Percentiles rank a stretch among this genome's conserved stretches.
These are phyloP conservation scores for Cladosporium sp. DNA, from an alignment of 2,329 filamentous ascomycete genomes.

Conservation along the genomic window DNA sequence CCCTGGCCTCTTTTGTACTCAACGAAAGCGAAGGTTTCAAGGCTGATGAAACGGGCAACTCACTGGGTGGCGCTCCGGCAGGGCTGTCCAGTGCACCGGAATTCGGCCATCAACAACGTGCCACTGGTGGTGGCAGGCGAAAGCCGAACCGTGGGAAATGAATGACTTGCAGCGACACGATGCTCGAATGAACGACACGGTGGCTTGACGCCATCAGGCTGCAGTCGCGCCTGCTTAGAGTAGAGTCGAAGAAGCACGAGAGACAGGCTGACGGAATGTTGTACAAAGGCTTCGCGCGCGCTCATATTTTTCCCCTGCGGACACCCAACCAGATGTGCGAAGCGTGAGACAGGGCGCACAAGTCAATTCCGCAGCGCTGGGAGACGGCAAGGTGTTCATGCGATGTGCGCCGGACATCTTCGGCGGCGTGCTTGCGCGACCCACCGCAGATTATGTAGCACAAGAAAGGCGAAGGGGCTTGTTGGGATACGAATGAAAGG, in stretches of 20 bases:
- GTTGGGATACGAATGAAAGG: slow-evolving; percentile 11
- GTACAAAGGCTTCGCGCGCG: slow-evolving; percentile 13
- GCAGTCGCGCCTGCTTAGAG: slow-evolving; percentile 7
- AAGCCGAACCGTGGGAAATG: slow-evolving; percentile 31
- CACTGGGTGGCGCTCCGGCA: slow-evolving; percentile 5
- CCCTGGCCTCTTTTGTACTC: slow-evolving; percentile 71
- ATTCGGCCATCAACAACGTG: slow-evolving; percentile 20
- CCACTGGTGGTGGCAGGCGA: slow-evolving; percentile 30
- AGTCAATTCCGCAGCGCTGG: slow-evolving; percentile 17
- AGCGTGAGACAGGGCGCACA: slow-evolving; percentile 10
- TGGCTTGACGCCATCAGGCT: slow-evolving; percentile 14
- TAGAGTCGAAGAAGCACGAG: background rate
- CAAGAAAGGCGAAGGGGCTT: slow-evolving; percentile 13
- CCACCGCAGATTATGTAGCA: slow-evolving; percentile 14
- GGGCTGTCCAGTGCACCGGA: slow-evolving; percentile 12
- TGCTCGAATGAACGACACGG: slow-evolving; percentile 2
- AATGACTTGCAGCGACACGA: slow-evolving; percentile 29
- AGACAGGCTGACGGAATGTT: slow-evolving; percentile 6
- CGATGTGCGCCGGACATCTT: slow-evolving; percentile 27
- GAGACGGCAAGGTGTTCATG: slow-evolving; percentile 23
- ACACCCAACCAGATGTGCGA: slow-evolving; percentile 4
- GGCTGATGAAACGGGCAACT: slow-evolving; percentile 42
- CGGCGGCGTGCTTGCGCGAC: slow-evolving; percentile 23
- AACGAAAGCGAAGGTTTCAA: slow-evolving; percentile 74
- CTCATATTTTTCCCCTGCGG: slow-evolving; percentile 8